These are phyloP conservation scores for Neurospora tetrasperma DNA, from an alignment of 495 filamentous ascomycete genomes.

Conservation along the genomic window DNA sequence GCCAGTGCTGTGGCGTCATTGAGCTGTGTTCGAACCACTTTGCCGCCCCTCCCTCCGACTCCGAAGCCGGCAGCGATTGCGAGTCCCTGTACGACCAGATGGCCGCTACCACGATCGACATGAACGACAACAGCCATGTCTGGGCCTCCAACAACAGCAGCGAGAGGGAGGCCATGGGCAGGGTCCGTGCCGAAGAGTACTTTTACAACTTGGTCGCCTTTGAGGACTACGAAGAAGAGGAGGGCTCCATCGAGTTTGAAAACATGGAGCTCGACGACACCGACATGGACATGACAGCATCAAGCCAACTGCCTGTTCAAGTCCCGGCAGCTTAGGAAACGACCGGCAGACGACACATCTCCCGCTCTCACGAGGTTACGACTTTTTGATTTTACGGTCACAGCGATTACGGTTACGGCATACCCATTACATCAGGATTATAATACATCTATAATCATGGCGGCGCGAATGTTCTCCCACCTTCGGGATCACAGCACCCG, in stretches of 20 bases:
- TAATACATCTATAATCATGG: not conserved
- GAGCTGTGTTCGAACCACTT: conserved; percentile 8
- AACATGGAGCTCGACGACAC: not conserved
- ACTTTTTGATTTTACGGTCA: not conserved
- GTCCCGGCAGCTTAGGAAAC: not conserved
- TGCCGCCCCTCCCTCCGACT: conserved; percentile 1
- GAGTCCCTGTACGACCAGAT: not conserved
- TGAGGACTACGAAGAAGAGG: conserved; percentile 8
- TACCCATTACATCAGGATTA: not conserved
- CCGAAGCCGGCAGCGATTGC: not conserved
- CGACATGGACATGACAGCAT: not conserved
- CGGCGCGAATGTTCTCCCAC: not conserved
- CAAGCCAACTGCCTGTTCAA: not conserved
- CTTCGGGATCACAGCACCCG: not conserved
- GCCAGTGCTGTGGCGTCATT: conserved; percentile 11
- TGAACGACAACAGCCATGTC: not conserved
- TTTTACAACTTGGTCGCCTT: conserved; percentile 4
- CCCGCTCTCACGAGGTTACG: not conserved
- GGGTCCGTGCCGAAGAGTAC: conserved; percentile 1
- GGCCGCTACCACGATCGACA: not conserved
- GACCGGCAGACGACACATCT: not conserved
- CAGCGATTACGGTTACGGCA: not conserved
- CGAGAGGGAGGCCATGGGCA: not conserved
- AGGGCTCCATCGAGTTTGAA: not conserved
- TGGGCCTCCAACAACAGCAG: not conserved